Base-by-base conservation (phyloP, 2,329 filamentous ascomycete genomes). In the Alternaria consortialis region DNA sequence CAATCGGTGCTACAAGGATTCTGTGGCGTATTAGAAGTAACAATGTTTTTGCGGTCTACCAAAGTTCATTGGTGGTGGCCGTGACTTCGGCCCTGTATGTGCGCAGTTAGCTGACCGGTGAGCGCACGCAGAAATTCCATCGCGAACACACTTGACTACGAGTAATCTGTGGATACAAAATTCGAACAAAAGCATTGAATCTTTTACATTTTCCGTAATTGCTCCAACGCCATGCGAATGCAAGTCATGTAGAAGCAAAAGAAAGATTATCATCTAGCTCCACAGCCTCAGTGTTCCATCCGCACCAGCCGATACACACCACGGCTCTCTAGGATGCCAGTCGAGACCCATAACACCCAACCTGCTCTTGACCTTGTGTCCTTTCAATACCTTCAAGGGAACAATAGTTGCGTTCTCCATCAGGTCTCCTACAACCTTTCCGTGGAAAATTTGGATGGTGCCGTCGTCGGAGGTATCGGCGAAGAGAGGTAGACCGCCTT, bases 321-420 rank as follows among this genome's bases (percentile, higher is more conserved):
- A 98, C 2, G 94, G 93, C 80, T 98, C 92, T 65, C 87, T 88
- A 6, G 93, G 93, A 83, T 99, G 95, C 96, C 96, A 99, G 74
- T 97, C 92, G 29, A 99, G 83, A 77, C 97, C 94, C 84, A 98
- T 85, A 15, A 98, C 94, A 67, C 95, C 95, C 59, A 99, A 81
- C 68, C 93, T 90, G 74, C 88, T 91, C 74, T 91, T 90, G 3
- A 98, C 89, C 80, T 90, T 91, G 81, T 99, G 95, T 1, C 95
- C 95, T 74, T 88, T 90, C 50, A 99, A 85, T 74, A 97, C 93
- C 85, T 98, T 99, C 65, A 99, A 86, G 8, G 95, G 95, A 53
- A 98, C 95, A 74, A 99, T 97, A 13, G 91, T 96, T 7, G 95
- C 94, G 74, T 97, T 97, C 83, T 97, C 93, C 87, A 99, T 92